A percentile compares a stretch with the other conserved stretches of the same genome.
These are phyloP conservation scores for Termitomyces sp. DNA, from an alignment of 768 basidiomycete genomes.

Conservation along the genomic window DNA sequence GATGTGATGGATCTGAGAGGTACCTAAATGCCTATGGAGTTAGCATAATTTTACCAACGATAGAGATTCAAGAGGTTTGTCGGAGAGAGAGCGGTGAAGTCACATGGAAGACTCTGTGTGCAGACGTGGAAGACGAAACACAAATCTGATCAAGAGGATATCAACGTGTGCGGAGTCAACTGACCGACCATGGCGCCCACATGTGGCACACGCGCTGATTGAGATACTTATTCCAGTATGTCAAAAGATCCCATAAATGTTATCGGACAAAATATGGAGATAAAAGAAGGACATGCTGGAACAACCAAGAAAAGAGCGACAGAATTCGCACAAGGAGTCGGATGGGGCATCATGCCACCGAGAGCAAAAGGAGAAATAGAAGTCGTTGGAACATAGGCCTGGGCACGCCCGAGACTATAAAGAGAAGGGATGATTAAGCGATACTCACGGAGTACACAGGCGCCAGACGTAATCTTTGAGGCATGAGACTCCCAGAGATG, in stretches of 20 bases:
- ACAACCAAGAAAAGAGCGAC: neutral
- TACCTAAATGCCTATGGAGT: slow-evolving; percentile 39
- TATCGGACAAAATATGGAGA: neutral
- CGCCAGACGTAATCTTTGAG: slow-evolving; percentile 56
- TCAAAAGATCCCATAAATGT: neutral
- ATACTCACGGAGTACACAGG: slow-evolving; percentile 62
- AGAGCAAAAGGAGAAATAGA: neutral
- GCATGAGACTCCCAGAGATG: slow-evolving; percentile 48
- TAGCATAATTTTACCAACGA: slow-evolving; percentile 8
- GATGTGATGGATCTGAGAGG: slow-evolving; percentile 53
- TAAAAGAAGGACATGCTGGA: neutral
- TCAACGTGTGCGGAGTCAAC: neutral
- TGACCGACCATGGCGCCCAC: neutral
- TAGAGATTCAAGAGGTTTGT: neutral
- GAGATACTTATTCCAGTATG: neutral
- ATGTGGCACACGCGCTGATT: neutral
- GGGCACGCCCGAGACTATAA: slow-evolving; percentile 6
- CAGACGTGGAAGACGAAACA: neutral
- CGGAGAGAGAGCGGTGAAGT: neutral
- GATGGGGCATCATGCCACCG: neutral
- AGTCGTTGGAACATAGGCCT: neutral
- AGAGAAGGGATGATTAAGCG: neutral
- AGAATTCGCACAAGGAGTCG: neutral
- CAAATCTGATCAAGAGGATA: neutral
- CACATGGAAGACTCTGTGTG: too few species aligned